These are phyloP conservation scores for Geosiphon pyriformis DNA, from an alignment of 192 early-diverging fungal genomes.

Conservation along the genomic window DNA sequence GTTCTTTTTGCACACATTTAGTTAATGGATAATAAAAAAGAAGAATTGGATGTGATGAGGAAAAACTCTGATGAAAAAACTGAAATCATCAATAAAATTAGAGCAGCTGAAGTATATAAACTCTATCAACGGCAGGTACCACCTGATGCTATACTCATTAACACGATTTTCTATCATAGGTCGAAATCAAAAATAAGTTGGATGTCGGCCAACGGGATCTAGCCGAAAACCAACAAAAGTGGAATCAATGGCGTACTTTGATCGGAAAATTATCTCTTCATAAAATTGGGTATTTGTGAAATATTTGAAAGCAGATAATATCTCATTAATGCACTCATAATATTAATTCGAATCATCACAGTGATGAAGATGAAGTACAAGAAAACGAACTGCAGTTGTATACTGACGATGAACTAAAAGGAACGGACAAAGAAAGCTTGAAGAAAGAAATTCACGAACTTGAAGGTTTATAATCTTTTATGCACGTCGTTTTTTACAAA, in stretches of 20 bases:
- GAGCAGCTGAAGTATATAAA: constrained; percentile 53
- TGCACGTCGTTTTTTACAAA: not conserved
- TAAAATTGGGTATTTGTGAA: constrained; percentile 31
- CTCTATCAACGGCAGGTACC: too few species aligned
- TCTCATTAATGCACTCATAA: not conserved
- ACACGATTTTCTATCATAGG: constrained; percentile 17
- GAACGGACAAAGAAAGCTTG: constrained; percentile 59
- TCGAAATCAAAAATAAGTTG: constrained; percentile 56
- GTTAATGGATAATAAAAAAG: constrained; percentile 63
- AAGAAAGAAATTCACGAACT: constrained; percentile 66
- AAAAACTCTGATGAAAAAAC: constrained; percentile 61
- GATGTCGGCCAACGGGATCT: constrained; percentile 59
- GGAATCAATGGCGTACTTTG: constrained; percentile 48
- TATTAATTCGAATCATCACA: not conserved
- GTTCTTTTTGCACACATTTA: constrained; percentile 24
- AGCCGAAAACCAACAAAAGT: constrained; percentile 52
- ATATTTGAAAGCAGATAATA: not conserved
- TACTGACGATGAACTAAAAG: constrained; percentile 56
- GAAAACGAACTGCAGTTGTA: constrained; percentile 51
- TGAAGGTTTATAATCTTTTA: constrained; percentile 52
- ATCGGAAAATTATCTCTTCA: constrained; percentile 51
- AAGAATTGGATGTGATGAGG: constrained; percentile 60
- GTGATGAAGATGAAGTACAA: constrained; percentile 34
- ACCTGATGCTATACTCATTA: not conserved
- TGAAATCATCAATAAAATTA: constrained; percentile 58